Evolutionary conservation across 2,329 filamentous ascomycete genomes (phyloP), one percentile per base, ranked within the genome.

Genomic region (Sclerotinia borealis): DNA sequence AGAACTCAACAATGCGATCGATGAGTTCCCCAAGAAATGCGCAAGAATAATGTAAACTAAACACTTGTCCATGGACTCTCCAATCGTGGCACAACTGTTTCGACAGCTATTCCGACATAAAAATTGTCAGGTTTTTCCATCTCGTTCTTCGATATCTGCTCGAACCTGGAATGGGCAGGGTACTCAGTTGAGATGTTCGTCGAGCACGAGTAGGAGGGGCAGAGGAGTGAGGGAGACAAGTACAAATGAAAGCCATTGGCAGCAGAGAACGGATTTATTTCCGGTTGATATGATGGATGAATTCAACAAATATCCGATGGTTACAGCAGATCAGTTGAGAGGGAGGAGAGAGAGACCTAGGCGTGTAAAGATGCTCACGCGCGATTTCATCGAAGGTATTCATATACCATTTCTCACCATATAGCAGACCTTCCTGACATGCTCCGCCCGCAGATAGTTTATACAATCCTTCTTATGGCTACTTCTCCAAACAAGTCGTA

Each of bases 351-450:
- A 96, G 74, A 82, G 95, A 72, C 95, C 95, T 50, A 85, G 85
- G 73, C 84, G 90, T 75, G 93, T 96, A 69, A 97, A 96, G 84
- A 99, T 99, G 95, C 79, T 97, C 73, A 90, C 96, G 75, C 85
- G 96, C 68, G 96, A 99, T 81, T 99, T 99, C 74, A 95, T 99
- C 74, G 95, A 99, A 76, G 93, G 90, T 92, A 74, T 69, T 76
- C 75, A 37, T 27, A 29, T 55, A 39, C 59, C 36, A 47, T 29
- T 29, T 19, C 25, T 41, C 29, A 11, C 48, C 13, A 37, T 22
- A 50, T 59, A 47, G 60, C 36, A 29, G 17, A 29, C 52, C 60
- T 25, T 50, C n/a, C 66, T 72, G 47, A 72, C 39, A 50, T 29
- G 15, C 19, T 47, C 29, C 66, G 37, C 71, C 29, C 66, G 37